These are phyloP conservation scores for Ceratobasidium sp. DNA, from an alignment of 1,284 basidiomycete species.

Conservation along the genomic window DNA sequence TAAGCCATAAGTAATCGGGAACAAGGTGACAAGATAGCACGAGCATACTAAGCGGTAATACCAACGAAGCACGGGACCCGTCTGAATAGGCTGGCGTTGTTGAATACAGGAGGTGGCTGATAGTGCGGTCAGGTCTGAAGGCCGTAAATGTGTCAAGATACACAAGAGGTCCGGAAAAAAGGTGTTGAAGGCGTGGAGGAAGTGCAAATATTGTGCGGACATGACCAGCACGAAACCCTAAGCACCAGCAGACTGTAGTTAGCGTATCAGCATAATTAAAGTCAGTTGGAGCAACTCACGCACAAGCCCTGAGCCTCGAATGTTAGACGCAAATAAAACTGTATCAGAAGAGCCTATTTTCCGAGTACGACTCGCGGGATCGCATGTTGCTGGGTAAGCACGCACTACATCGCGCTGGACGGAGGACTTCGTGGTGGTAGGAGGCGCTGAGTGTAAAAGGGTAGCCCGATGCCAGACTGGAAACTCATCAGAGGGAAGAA, in stretches of 20 bases:
- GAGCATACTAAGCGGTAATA: constrained; percentile 1
- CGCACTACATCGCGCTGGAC: constrained; percentile 12
- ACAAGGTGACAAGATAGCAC: constrained; percentile 9
- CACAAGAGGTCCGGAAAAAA: constrained; percentile 6
- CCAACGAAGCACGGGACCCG: background rate
- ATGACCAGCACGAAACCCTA: constrained; percentile 18
- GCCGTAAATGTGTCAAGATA: constrained; percentile 7
- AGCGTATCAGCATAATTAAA: no score
- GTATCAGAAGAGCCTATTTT: constrained; percentile 6
- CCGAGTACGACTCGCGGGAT: background rate
- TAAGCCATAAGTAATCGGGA: background rate
- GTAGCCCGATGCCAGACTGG: constrained; percentile 23
- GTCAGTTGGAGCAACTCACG: no score
- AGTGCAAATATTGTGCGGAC: constrained; percentile 21
- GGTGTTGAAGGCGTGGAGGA: background rate
- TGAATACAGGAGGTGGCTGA: background rate
- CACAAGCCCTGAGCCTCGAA: no score
- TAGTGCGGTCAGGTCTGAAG: background rate
- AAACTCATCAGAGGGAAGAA: constrained; percentile 23
- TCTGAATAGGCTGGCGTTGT: background rate
- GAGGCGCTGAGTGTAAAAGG: background rate
- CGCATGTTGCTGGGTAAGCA: background rate
- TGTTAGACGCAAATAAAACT: background rate
- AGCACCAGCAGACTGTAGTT: no score
- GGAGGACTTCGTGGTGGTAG: constrained; percentile 4